phyloP scores from a whole-genome alignment of 2,329 filamentous ascomycete species.

The Nemania sp. region DNA sequence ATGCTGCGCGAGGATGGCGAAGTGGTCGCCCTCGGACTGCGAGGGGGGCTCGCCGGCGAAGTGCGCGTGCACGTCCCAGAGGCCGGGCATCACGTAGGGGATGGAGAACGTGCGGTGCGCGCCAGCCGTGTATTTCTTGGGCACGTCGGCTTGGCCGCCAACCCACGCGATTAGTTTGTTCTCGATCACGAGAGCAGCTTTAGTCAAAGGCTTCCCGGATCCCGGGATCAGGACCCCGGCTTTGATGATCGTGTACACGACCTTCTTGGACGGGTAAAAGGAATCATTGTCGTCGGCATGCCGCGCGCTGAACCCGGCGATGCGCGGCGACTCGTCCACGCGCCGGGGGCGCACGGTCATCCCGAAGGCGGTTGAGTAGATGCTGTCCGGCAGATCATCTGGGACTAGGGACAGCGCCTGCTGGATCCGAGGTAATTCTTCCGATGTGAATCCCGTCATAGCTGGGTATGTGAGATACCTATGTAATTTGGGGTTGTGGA shows the following conservation, averaged over 20 bases:
- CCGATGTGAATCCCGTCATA: constrained; percentile 32
- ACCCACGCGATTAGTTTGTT: constrained; percentile 45
- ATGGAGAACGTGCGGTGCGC: constrained; percentile 35
- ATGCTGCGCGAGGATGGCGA: constrained; percentile 34
- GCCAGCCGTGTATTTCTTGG: constrained; percentile 35
- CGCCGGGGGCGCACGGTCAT: constrained; percentile 31
- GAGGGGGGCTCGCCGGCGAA: constrained; percentile 34
- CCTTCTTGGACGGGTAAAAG: constrained; percentile 35
- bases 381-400: constrained; percentile 24
- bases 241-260: constrained; percentile 41
- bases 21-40: constrained; percentile 23
- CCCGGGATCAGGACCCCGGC: constrained; percentile 44
- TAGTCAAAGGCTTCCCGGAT: constrained; percentile 39
- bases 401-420: constrained; percentile 3
- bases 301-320: too few relatives aligned
- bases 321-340: constrained; percentile 9
- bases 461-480: constrained; percentile 11
- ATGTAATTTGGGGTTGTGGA: too few relatives aligned
- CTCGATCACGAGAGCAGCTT: constrained; percentile 44
- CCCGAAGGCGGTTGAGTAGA: constrained; percentile 40
- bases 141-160: constrained; percentile 37
- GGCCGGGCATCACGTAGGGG: constrained; percentile 41
- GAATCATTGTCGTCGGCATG: too few relatives aligned
- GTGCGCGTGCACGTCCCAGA: constrained; percentile 43
- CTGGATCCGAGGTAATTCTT: constrained; percentile 1